Percentiles rank a stretch among this genome's conserved stretches.
phyloP scores from a whole-genome alignment of 2,329 filamentous ascomycete genomes.

The Talaromyces sp. region DNA sequence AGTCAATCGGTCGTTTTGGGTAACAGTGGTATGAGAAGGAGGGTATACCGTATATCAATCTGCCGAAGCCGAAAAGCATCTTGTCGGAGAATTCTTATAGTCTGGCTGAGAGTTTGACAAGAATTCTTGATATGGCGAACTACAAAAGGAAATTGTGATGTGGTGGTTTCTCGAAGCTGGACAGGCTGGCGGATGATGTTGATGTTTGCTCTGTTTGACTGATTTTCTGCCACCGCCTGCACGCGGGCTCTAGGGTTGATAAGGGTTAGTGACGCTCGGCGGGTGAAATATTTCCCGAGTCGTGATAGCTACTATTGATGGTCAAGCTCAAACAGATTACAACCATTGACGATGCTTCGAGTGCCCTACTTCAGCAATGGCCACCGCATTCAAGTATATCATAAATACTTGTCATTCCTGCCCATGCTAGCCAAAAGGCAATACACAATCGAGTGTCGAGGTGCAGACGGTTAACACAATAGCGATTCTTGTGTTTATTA shows the following conservation, averaged over 20 bases:
- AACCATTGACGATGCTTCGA: neutral
- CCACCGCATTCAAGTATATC: neutral
- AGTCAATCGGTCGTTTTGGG: neutral
- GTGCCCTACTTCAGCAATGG: neutral
- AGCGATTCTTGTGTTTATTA: too few relatives aligned
- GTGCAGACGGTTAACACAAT: neutral
- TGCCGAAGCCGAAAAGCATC: constrained; percentile 67
- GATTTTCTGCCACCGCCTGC: neutral
- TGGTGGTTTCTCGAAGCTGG: constrained; percentile 3
- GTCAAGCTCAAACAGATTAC: neutral
- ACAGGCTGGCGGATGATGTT: constrained; percentile 15
- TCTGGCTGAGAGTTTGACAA: neutral
- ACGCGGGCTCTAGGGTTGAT: neutral
- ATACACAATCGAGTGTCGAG: neutral
- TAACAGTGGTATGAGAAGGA: neutral
- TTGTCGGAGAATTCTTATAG: constrained; percentile 23
- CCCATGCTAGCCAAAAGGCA: neutral
- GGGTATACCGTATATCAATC: constrained; percentile 68
- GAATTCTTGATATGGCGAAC: neutral
- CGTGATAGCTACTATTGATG: neutral
- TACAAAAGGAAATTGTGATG: neutral
- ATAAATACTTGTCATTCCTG: neutral
- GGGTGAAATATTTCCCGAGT: neutral
- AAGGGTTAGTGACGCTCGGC: neutral
- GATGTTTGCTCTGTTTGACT: constrained; percentile 18